phyloP scores from a whole-genome alignment of 202 grass and related monocot species.

The Panicum virgatum region DNA sequence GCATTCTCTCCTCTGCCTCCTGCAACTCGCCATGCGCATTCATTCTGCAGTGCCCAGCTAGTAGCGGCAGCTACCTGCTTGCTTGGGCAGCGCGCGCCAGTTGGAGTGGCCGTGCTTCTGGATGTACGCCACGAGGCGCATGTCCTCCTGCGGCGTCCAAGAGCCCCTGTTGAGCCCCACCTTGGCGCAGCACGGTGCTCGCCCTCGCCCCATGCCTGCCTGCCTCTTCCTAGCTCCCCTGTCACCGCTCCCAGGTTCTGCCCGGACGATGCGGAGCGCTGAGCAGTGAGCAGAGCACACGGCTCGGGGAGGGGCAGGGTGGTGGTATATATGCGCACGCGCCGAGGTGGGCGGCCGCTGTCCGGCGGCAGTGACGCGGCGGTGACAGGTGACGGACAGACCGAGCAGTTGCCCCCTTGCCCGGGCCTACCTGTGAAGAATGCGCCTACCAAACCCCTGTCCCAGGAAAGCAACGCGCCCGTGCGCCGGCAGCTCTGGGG shows the following conservation, averaged over 20 bases:
- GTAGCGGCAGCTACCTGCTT: constrained; percentile 49
- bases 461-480: constrained; percentile 44
- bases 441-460: constrained; percentile 63
- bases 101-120: constrained; percentile 80
- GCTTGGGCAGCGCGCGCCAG: constrained; percentile 77
- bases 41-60: neutral
- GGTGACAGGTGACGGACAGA: constrained; percentile 33
- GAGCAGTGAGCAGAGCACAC: constrained; percentile 32
- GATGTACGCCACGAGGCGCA: constrained; percentile 78
- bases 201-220: constrained; percentile 62
- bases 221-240: neutral
- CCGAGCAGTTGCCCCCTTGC: constrained; percentile 20
- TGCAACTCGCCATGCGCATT: neutral
- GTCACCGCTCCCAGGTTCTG: neutral
- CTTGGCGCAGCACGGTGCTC: constrained; percentile 88
- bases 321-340: constrained; percentile 48
- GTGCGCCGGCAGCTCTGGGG: neutral
- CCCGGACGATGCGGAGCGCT: constrained; percentile 13
- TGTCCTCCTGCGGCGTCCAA: constrained; percentile 86
- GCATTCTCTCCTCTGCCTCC: neutral
- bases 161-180: constrained; percentile 80
- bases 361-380: neutral
- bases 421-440: constrained; percentile 9
- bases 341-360: neutral
- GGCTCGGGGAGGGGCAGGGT: neutral